phyloP scores from a whole-genome alignment of 2,329 filamentous ascomycete genomes.

The Fusarium torreyae region DNA sequence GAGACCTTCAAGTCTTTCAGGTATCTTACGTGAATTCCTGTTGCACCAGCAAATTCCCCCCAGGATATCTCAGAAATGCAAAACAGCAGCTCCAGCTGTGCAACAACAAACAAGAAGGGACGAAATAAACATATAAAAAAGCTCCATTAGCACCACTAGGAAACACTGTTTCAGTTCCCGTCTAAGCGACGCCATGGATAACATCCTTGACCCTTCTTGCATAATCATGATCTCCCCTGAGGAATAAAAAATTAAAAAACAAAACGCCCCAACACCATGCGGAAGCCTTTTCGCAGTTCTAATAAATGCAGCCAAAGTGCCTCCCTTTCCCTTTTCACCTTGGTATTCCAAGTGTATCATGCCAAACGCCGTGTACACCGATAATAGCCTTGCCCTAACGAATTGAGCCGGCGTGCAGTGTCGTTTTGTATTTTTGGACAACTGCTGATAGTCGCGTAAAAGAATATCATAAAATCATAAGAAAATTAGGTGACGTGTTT shows the following conservation, averaged over 20 bases:
- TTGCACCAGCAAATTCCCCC: not conserved
- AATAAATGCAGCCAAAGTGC: constrained; percentile 37
- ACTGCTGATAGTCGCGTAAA: constrained; percentile 13
- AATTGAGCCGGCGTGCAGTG: constrained; percentile 11
- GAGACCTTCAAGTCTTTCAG: not conserved
- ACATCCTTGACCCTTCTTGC: not conserved
- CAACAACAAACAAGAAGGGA: not conserved
- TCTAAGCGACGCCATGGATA: not conserved
- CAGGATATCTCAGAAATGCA: constrained; percentile 22
- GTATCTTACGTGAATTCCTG: not conserved
- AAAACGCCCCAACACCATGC: constrained; percentile 19
- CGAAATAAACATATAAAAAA: not conserved
- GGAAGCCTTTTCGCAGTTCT: constrained; percentile 34
- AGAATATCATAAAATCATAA: constrained; percentile 41
- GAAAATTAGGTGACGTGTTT: not conserved
- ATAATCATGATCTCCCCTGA: not conserved
- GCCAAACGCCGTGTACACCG: constrained; percentile 13
- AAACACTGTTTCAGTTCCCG: constrained; percentile 1
- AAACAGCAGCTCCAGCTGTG: not conserved
- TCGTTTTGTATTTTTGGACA: constrained; percentile 7
- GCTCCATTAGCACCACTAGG: not conserved
- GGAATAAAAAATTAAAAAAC: not conserved
- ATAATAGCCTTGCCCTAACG: not conserved
- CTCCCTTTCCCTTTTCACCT: constrained; percentile 25
- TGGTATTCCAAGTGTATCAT: constrained; percentile 16